A percentile compares a stretch with the other conserved stretches of the same genome.
phyloP scores from a whole-genome alignment of 768 basidiomycete genomes.

The Boletus insuetus region DNA sequence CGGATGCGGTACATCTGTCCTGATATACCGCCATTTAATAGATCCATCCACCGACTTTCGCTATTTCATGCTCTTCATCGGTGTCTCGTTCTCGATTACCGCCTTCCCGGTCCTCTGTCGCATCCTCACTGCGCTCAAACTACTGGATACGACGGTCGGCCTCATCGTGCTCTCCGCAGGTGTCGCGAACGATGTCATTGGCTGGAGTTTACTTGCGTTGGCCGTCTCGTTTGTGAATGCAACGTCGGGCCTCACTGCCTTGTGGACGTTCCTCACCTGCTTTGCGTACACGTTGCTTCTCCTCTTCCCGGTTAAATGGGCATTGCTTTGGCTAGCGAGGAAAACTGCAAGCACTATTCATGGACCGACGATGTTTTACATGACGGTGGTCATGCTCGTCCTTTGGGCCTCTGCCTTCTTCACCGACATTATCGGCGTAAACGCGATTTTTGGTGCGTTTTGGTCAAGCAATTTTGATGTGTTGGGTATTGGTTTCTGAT shows the following conservation, averaged over 20 bases:
- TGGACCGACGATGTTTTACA: conserved; percentile 84
- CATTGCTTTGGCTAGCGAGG: conserved; percentile 68
- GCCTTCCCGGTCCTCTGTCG: conserved; percentile 90
- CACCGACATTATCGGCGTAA: conserved; percentile 92
- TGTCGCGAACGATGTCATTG: conserved; percentile 86
- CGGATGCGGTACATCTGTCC: conserved; percentile 72
- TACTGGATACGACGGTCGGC: conserved; percentile 90
- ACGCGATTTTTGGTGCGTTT: conserved; percentile 78
- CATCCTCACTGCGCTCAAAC: conserved; percentile 84
- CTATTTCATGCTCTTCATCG: conserved; percentile 92
- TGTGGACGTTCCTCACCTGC: conserved; percentile 80
- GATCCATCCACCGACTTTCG: conserved; percentile 60
- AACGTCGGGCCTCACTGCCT: conserved; percentile 72
- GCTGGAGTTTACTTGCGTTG: conserved; percentile 87
- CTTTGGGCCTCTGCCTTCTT: conserved; percentile 89
- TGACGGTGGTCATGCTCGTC: conserved; percentile 79
- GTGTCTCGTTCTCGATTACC: conserved; percentile 87
- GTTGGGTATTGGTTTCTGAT: not conserved
- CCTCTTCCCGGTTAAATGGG: conserved; percentile 61
- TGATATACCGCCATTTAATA: conserved; percentile 75
- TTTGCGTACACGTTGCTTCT: conserved; percentile 80
- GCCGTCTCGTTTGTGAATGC: conserved; percentile 93
- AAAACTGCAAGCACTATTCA: conserved; percentile 77
- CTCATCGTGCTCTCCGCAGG: conserved; percentile 91
- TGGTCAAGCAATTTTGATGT: not conserved